Evolutionary conservation across 2,329 filamentous ascomycete genomes (phyloP).

Genomic region (Sporothrix luriei): DNA sequence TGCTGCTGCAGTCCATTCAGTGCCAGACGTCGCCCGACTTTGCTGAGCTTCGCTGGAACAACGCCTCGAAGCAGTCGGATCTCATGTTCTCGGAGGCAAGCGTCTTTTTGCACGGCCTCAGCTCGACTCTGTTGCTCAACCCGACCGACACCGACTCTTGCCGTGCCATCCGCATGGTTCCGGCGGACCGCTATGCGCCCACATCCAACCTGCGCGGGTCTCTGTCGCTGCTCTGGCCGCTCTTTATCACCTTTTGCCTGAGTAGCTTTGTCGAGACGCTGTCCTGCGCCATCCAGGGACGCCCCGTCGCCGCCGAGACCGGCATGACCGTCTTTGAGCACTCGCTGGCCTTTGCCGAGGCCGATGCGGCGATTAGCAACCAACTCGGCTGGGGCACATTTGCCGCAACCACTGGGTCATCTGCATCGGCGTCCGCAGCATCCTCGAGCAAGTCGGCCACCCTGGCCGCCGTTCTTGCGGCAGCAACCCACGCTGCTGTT

Average conservation of each 20-base stretch:
- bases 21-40: slow-evolving; percentile 85
- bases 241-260: slow-evolving; percentile 69
- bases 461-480: slow-evolving; percentile 35
- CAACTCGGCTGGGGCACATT: slow-evolving; percentile 74
- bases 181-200: slow-evolving; percentile 54
- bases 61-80: slow-evolving; percentile 63
- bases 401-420: slow-evolving; percentile 38
- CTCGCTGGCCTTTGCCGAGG: slow-evolving; percentile 92
- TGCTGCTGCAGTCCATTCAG: slow-evolving; percentile 79
- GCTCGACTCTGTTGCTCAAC: slow-evolving; percentile 71
- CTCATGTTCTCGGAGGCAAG: slow-evolving; percentile 72
- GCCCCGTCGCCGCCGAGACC: slow-evolving; percentile 77
- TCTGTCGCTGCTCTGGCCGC: slow-evolving; percentile 72
- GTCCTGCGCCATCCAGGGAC: slow-evolving; percentile 83
- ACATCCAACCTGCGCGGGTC: slow-evolving; percentile 69
- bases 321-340: slow-evolving; percentile 97
- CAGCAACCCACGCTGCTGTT: slow-evolving; percentile 32
- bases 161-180: slow-evolving; percentile 71
- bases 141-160: slow-evolving; percentile 76
- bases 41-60: slow-evolving; percentile 68
- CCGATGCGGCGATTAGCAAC: slow-evolving; percentile 81
- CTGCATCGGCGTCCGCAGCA: not conserved
- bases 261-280: slow-evolving; percentile 90
- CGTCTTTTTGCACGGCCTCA: slow-evolving; percentile 70
- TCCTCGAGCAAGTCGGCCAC: slow-evolving; percentile 43